These are phyloP conservation scores for Berberis thunbergii DNA, from an alignment of 164 flowering plant species.

Conservation along the genomic window DNA sequence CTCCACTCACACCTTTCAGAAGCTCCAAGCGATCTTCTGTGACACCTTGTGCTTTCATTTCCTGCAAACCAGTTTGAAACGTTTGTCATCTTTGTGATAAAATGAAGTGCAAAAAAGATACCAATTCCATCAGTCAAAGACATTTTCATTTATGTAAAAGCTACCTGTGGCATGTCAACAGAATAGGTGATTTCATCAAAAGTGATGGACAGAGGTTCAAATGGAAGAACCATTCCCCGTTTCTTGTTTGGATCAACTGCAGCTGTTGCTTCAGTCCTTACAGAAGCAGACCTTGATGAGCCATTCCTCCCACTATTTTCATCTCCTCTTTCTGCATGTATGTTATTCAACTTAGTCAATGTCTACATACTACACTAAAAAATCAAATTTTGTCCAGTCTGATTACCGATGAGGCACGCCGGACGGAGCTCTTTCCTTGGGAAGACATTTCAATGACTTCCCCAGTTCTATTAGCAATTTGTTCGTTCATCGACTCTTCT, in stretches of 20 bases:
- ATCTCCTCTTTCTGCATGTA: too few relatives aligned
- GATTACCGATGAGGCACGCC: too few relatives aligned
- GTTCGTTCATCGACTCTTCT: conserved; percentile 19
- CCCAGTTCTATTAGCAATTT: conserved; percentile 6
- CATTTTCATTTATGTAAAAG: background rate
- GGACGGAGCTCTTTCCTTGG: background rate
- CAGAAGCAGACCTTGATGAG: too few relatives aligned
- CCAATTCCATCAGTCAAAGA: background rate
- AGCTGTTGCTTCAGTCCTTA: too few relatives aligned
- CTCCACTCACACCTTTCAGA: conserved; percentile 39
- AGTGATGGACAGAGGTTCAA: conserved; percentile 19
- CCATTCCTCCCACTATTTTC: too few relatives aligned
- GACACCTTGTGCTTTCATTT: conserved; percentile 37
- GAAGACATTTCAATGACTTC: conserved; percentile 10
- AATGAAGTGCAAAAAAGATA: background rate
- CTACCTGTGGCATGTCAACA: conserved; percentile 37
- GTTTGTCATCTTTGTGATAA: background rate
- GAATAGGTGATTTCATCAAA: conserved; percentile 52
- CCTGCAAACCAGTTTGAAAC: conserved; percentile 8
- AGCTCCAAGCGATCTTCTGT: conserved; percentile 21
- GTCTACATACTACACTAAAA: too few relatives aligned
- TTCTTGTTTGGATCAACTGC: too few relatives aligned
- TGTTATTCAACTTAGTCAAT: too few relatives aligned
- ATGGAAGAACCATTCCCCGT: too few relatives aligned
- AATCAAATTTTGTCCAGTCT: too few relatives aligned